A percentile compares a stretch with the other conserved stretches of the same genome.
Evolutionary conservation across 2,329 filamentous ascomycete species (phyloP).

Genomic region (Aspergillus sojae): DNA sequence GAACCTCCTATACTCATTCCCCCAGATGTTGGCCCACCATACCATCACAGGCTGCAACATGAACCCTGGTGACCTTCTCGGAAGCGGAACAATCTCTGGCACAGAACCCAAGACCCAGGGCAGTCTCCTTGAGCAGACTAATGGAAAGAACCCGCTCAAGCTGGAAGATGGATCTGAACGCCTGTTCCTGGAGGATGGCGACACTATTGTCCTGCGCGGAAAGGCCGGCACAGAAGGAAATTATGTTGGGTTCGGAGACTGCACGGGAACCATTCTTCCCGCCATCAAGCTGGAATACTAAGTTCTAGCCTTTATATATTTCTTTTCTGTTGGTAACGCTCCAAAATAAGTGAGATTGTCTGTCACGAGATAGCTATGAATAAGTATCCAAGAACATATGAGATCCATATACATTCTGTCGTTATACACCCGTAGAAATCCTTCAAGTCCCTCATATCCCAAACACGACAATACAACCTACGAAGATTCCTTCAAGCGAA

Average conservation of each 20-base stretch:
- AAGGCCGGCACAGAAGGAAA: conserved; percentile 66
- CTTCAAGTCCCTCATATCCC: neutral
- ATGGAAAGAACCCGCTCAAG: conserved; percentile 66
- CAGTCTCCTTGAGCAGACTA: conserved; percentile 71
- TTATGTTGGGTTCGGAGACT: conserved; percentile 78
- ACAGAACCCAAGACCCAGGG: conserved; percentile 61
- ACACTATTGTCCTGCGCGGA: conserved; percentile 68
- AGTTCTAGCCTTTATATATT: neutral
- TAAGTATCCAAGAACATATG: neutral
- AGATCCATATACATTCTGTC: neutral
- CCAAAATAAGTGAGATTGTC: conserved; percentile 8
- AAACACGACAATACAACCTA: neutral
- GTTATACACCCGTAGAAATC: neutral
- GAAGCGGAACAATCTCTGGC: conserved; percentile 78
- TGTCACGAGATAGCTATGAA: conserved; percentile 15
- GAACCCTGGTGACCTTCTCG: conserved; percentile 72
- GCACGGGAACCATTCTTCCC: conserved; percentile 63
- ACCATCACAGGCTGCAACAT: conserved; percentile 75
- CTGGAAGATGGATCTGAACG: conserved; percentile 68
- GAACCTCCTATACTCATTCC: conserved; percentile 78
- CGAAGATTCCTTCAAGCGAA: conserved; percentile 30
- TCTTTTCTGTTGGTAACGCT: conserved; percentile 7
- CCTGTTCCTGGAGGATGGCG: conserved; percentile 73
- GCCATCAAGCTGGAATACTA: conserved; percentile 35
- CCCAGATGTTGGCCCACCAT: conserved; percentile 81